phyloP scores from a whole-genome alignment of 768 basidiomycete genomes.

The Auriscalpium vulgare region DNA sequence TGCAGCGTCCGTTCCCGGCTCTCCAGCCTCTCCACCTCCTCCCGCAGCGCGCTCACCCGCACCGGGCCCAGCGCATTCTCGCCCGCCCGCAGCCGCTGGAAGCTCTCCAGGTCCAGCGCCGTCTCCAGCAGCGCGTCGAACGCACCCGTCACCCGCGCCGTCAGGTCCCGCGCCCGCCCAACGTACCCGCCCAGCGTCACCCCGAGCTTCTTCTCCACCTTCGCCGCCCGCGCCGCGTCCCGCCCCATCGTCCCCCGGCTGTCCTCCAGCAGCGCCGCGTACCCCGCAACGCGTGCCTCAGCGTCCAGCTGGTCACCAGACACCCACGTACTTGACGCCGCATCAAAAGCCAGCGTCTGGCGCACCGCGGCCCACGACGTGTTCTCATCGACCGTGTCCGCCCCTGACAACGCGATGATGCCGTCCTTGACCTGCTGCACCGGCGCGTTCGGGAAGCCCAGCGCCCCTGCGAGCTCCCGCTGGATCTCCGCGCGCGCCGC shows the following conservation, averaged over 20 bases:
- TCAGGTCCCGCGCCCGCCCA: constrained; percentile 57
- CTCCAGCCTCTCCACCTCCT: constrained; percentile 81
- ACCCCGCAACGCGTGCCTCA: constrained; percentile 58
- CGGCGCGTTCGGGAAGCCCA: constrained; percentile 82
- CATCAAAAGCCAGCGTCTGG: constrained; percentile 56
- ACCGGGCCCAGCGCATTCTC: constrained; percentile 75
- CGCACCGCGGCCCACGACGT: constrained; percentile 69
- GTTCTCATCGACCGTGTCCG: constrained; percentile 51
- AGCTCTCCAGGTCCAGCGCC: constrained; percentile 72
- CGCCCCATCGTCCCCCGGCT: constrained; percentile 65
- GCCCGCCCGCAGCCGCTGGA: constrained; percentile 58
- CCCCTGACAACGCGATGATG: constrained; percentile 52
- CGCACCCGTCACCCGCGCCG: constrained; percentile 53
- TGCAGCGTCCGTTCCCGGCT: constrained; percentile 73
- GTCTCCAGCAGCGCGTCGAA: constrained; percentile 65
- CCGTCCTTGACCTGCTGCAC: constrained; percentile 75
- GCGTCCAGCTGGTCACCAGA: constrained; percentile 49
- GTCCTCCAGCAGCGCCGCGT: constrained; percentile 49
- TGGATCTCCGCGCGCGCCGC: constrained; percentile 68
- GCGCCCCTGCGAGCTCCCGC: constrained; percentile 64
- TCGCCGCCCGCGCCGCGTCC: constrained; percentile 74
- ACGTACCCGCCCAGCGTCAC: constrained; percentile 90
- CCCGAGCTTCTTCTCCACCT: constrained; percentile 85
- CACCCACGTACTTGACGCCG: constrained; percentile 52
- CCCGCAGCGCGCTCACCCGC: constrained; percentile 68